Percentiles rank a stretch among this genome's conserved stretches.
These are phyloP conservation scores for Verticillium dahliae DNA, from an alignment of 2,329 filamentous ascomycete genomes.

Conservation along the genomic window DNA sequence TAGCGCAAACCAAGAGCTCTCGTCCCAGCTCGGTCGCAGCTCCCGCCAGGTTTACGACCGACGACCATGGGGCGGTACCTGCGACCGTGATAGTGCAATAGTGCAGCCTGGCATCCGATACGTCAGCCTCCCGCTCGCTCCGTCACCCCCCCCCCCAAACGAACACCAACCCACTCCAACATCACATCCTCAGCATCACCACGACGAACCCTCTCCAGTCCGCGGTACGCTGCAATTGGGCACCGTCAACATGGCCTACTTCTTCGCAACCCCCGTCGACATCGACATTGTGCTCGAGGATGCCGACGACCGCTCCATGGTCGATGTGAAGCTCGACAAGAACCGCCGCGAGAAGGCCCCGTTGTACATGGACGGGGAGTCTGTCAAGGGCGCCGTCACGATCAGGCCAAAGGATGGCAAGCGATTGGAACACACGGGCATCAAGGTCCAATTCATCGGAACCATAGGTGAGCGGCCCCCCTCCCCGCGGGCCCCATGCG, in stretches of 20 bases:
- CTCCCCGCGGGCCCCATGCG: not conserved
- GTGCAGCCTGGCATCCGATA: not conserved
- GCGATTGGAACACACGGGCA: slow-evolving; percentile 93
- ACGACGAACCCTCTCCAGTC: not conserved
- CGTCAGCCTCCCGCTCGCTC: not conserved
- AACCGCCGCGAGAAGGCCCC: slow-evolving; percentile 94
- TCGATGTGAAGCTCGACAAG: slow-evolving; percentile 98
- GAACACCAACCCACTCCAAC: not conserved
- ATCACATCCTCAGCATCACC: not conserved
- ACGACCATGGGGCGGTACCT: not conserved
- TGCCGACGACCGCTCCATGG: slow-evolving; percentile 86
- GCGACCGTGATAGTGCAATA: not conserved
- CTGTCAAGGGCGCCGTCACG: slow-evolving; percentile 92
- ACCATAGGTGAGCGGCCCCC: slow-evolving; percentile 67
- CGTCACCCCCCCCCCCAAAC: not conserved
- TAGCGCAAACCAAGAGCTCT: not conserved
- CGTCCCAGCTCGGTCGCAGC: not conserved
- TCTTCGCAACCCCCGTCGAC: slow-evolving; percentile 96
- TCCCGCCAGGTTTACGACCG: not conserved
- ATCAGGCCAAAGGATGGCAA: slow-evolving; percentile 97
- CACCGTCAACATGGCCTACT: slow-evolving; percentile 72
- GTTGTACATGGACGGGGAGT: slow-evolving; percentile 96
- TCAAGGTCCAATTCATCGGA: slow-evolving; percentile 99
- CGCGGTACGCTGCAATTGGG: not conserved
- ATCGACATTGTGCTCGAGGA: slow-evolving; percentile 98